A percentile compares a stretch with the other conserved stretches of the same genome.
These are phyloP conservation scores for Mucor lusitanicus DNA, from an alignment of 371 early-diverging fungal genomes.

Conservation along the genomic window DNA sequence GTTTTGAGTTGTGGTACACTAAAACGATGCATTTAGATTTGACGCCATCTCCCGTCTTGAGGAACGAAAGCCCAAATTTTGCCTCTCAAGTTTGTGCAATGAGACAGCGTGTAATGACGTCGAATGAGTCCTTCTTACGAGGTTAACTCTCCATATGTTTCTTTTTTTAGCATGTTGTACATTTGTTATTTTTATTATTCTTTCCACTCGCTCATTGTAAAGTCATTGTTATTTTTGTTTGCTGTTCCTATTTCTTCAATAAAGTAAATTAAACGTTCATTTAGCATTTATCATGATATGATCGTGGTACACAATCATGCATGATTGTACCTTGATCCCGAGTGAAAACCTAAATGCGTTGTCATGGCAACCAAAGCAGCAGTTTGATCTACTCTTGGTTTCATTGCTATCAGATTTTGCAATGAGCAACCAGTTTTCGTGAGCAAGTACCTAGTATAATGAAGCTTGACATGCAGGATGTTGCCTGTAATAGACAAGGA, in stretches of 20 bases:
- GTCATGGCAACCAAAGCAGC: not conserved
- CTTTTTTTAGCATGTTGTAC: not conserved
- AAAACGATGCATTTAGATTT: not conserved
- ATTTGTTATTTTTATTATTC: not conserved
- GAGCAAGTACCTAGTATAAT: no score
- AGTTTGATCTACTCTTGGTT: no score
- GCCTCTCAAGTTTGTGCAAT: slow-evolving; percentile 40
- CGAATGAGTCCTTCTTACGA: slow-evolving; percentile 32
- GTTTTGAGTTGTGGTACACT: not conserved
- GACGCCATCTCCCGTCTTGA: slow-evolving; percentile 8
- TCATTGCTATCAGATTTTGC: not conserved
- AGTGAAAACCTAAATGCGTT: not conserved
- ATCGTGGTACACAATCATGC: no score
- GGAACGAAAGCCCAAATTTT: slow-evolving; percentile 20
- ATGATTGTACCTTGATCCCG: no score
- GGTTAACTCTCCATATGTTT: slow-evolving; percentile 1
- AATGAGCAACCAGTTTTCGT: not conserved
- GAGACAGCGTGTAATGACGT: slow-evolving; percentile 30
- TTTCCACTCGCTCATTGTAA: not conserved
- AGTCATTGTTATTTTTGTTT: not conserved
- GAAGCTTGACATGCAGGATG: no score
- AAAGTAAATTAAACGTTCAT: not conserved
- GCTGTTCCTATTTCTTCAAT: not conserved
- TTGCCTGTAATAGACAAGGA: no score
- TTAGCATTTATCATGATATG: not conserved